Evolutionary conservation across 306 rosid species (phyloP).

Genomic region (Lithocarpus polystachyus): DNA sequence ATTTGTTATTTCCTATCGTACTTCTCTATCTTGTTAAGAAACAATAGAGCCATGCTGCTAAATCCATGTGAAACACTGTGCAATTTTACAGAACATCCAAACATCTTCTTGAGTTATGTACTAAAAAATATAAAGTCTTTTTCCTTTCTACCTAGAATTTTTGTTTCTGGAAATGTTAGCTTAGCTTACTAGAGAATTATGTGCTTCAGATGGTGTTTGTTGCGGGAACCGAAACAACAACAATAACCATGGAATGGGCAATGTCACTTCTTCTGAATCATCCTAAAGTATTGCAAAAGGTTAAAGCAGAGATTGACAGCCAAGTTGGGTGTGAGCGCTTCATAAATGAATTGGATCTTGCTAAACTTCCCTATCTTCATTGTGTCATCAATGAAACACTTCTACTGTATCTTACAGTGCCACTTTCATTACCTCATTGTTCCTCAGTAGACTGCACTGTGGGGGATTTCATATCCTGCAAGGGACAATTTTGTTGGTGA

Average conservation of each 20-base stretch:
- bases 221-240: slow-evolving; percentile 33
- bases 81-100: no score
- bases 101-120: no score
- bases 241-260: slow-evolving; percentile 34
- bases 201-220: background rate
- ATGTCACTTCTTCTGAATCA: slow-evolving; percentile 24
- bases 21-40: background rate
- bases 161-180: no score
- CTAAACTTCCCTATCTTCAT: slow-evolving; percentile 22
- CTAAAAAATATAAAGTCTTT: no score
- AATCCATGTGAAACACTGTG: no score
- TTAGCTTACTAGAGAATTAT: no score
- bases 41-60: background rate
- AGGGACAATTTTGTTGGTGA: slow-evolving; percentile 40
- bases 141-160: no score
- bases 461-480: slow-evolving; percentile 35
- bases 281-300: slow-evolving; percentile 20
- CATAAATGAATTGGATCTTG: slow-evolving; percentile 25
- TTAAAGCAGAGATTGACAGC: slow-evolving; percentile 3
- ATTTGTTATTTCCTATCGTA: no score
- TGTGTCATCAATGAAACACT: slow-evolving; percentile 34
- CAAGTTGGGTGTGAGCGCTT: slow-evolving; percentile 5
- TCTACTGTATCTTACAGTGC: slow-evolving; percentile 29
- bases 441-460: slow-evolving; percentile 24
- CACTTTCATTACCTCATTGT: slow-evolving; percentile 37